Conservation (phyloP, 2,329 filamentous ascomycete species). For the Penicillium sumatraense region DNA sequence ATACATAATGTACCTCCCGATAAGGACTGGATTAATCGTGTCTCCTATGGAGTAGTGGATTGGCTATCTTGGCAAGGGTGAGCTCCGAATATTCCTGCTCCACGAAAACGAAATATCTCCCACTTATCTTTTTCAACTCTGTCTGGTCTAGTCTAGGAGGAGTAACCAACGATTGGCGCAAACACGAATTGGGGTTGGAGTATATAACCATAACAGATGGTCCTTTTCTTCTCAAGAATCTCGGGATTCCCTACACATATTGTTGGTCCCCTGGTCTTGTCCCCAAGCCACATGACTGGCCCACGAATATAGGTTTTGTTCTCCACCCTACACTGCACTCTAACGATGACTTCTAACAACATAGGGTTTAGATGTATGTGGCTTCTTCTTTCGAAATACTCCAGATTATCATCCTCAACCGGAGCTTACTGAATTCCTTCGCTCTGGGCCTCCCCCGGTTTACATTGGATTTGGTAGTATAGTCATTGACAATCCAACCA, state of each 20-base stretch:
- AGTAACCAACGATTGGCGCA: conserved; percentile 59
- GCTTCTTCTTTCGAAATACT: conserved; percentile 47
- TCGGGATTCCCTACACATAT: conserved; percentile 51
- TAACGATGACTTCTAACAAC: conserved; percentile 37
- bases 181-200: not conserved
- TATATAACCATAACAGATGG: not conserved
- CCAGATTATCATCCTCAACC: conserved; percentile 40
- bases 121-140: conserved; percentile 45
- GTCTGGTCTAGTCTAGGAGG: conserved; percentile 69
- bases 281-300: conserved; percentile 12
- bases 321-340: not conserved
- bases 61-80: not conserved
- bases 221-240: not conserved
- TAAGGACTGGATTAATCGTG: not conserved
- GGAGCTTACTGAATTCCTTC: conserved; percentile 49
- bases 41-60: not conserved
- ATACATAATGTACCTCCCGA: not conserved
- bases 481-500: conserved; percentile 54
- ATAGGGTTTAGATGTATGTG: conserved; percentile 39
- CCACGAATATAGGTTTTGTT: not conserved
- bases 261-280: conserved; percentile 13
- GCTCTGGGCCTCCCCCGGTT: conserved; percentile 51
- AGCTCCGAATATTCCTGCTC: conserved; percentile 58
- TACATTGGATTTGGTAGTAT: conserved; percentile 62
- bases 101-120: conserved; percentile 73